A percentile compares a stretch with the other conserved stretches of the same genome.
These are phyloP conservation scores for Rhizophagus sp. DNA, from an alignment of 192 early-diverging fungal species.

Conservation along the genomic window DNA sequence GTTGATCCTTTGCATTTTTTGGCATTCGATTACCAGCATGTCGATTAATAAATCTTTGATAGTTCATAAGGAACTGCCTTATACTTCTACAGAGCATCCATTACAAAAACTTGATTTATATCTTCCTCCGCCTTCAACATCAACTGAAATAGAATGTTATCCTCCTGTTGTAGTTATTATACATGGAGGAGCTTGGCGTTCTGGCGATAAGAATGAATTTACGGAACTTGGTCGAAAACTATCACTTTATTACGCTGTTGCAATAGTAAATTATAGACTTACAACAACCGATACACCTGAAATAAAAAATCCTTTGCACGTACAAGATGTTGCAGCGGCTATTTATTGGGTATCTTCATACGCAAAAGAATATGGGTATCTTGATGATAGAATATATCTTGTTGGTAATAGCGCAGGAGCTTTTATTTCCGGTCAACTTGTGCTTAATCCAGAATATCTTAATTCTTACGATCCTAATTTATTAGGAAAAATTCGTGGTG, in stretches of 20 bases:
- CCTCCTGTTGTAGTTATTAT: slow-evolving; percentile 58
- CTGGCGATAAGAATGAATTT: slow-evolving; percentile 71
- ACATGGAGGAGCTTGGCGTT: slow-evolving; percentile 88
- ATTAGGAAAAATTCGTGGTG: slow-evolving; percentile 49
- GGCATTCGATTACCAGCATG: neutral
- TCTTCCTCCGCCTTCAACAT: neutral
- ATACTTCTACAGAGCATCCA: neutral
- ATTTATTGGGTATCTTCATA: slow-evolving; percentile 51
- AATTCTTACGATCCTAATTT: slow-evolving; percentile 28
- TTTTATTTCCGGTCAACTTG: slow-evolving; percentile 64
- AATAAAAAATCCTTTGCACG: slow-evolving; percentile 68
- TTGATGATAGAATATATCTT: slow-evolving; percentile 49
- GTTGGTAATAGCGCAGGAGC: slow-evolving; percentile 82
- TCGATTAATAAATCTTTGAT: neutral
- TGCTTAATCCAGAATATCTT: slow-evolving; percentile 49
- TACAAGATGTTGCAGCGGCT: slow-evolving; percentile 61
- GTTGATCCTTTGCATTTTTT: too few relatives aligned
- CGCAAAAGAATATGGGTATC: slow-evolving; percentile 31
- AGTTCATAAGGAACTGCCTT: neutral
- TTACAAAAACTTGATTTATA: slow-evolving; percentile 26
- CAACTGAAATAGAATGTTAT: neutral
- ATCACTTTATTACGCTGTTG: slow-evolving; percentile 53
- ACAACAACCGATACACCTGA: slow-evolving; percentile 37
- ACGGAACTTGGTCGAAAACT: slow-evolving; percentile 51
- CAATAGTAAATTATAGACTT: slow-evolving; percentile 76